Evolutionary conservation across 2,329 filamentous ascomycete genomes (phyloP).

Genomic region (Pleurostoma richardsiae): DNA sequence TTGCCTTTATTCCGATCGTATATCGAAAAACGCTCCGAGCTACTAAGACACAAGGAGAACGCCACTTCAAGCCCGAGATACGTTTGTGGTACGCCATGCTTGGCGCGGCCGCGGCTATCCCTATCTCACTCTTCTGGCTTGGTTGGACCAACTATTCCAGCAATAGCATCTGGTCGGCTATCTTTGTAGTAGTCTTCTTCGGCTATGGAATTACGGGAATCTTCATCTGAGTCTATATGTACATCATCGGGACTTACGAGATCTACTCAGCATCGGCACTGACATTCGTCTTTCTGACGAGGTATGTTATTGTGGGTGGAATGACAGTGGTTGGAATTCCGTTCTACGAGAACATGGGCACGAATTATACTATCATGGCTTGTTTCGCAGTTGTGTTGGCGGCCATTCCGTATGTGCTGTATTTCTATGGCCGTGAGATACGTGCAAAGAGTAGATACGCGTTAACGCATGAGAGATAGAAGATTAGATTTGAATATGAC

Average conservation of each 20-base stretch:
- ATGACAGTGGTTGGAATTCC: slow-evolving; percentile 27
- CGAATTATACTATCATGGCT: slow-evolving; percentile 21
- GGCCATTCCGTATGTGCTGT: slow-evolving; percentile 18
- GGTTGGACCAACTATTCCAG: slow-evolving; percentile 37
- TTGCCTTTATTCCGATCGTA: slow-evolving; percentile 25
- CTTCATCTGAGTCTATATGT: slow-evolving; percentile 25
- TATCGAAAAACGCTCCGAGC: slow-evolving; percentile 17
- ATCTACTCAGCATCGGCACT: slow-evolving; percentile 24
- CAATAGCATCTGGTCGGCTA: slow-evolving; percentile 39
- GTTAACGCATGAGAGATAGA: too few species aligned
- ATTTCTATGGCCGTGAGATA: too few species aligned
- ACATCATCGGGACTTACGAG: slow-evolving; percentile 28
- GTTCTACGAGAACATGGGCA: slow-evolving; percentile 25
- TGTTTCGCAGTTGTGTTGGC: slow-evolving; percentile 15
- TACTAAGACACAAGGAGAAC: slow-evolving; percentile 11
- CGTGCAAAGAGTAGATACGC: too few species aligned
- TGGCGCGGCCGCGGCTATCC: slow-evolving; percentile 32
- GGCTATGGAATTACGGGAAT: slow-evolving; percentile 40
- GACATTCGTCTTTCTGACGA: slow-evolving; percentile 20
- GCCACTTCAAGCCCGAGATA: slow-evolving; percentile 28
- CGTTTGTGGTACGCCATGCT: slow-evolving; percentile 37
- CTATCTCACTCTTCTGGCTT: slow-evolving; percentile 44
- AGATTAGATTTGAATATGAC: too few species aligned
- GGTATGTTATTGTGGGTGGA: slow-evolving; percentile 24
- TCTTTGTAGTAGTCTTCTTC: slow-evolving; percentile 34